These are phyloP conservation scores for Solanum boliviense DNA, from an alignment of 257 asterid species.

Conservation along the genomic window DNA sequence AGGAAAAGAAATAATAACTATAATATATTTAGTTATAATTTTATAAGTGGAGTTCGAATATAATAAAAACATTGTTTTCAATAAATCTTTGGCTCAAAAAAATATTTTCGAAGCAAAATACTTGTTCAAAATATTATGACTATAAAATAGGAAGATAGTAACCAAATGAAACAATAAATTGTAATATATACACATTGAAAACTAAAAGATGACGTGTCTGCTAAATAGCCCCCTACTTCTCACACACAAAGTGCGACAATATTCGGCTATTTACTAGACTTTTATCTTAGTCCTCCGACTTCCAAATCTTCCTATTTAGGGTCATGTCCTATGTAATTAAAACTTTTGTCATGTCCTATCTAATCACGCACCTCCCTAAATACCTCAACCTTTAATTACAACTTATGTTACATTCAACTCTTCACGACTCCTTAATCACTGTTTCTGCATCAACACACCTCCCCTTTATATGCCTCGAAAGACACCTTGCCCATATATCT, in stretches of 20 bases:
- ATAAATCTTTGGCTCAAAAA: too few relatives aligned
- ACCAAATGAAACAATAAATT: too few relatives aligned
- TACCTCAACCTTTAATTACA: background rate
- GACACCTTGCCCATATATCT: background rate
- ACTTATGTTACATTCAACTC: accelerated
- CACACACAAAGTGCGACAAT: background rate
- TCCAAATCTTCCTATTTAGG: too few relatives aligned
- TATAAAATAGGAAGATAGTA: accelerated
- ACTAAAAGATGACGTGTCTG: background rate
- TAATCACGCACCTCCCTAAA: background rate
- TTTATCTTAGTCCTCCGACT: accelerated
- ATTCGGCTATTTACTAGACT: accelerated
- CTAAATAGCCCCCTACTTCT: background rate
- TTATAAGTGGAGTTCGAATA: background rate
- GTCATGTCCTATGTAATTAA: accelerated
- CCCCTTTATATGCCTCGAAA: accelerated
- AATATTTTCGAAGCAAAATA: too few relatives aligned
- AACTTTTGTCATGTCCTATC: too few relatives aligned
- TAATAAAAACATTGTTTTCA: accelerated
- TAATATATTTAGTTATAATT: background rate
- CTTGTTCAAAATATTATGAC: background rate
- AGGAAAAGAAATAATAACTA: background rate
- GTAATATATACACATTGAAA: too few relatives aligned
- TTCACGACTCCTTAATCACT: background rate
- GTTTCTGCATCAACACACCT: accelerated